Evolutionary conservation across 1,284 basidiomycete species (phyloP), one percentile per base, ranked within the genome.

Genomic region (Ceratobasidium theobromae): DNA sequence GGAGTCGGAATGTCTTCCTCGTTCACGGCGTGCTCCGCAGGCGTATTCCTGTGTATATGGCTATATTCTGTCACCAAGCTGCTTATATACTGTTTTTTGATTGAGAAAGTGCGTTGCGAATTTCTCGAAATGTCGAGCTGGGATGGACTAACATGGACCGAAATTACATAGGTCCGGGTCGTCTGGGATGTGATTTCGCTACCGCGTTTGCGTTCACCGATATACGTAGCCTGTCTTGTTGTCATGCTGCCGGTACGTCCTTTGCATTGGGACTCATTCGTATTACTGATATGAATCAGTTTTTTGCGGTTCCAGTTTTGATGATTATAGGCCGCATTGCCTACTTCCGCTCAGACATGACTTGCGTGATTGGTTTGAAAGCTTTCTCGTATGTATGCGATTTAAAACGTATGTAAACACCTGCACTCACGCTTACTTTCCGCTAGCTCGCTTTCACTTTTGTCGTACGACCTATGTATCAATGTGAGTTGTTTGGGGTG

Each of bases 401-500:
- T 16, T 30, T 5, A 8, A 8, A 45, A 9, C 43, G 43, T 45
- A 45, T 45, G 18, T 45, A 21, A 5, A 21, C 12, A 21, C 18
- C 9, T 45, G 9, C 43, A 21, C 32, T 48, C 30, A 25, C 5
- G 2, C 18, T 69, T 27, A 23, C 30, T 28, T 9, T 28, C 45
- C 12, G 14, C 18, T 30, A 73, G 74, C 1, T 78, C 79, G 1
- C 74, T 80, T 23, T 73, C 79, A 0, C 75, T 81, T n/a, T 72
- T 82, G 9, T 70, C 72, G 0, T 80, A 79, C 68, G 81, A 82
- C 70, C 71, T 80, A 69, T 76, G 74, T 68, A 74, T 81, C 70
- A 81, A 79, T 69, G 55, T 60, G 30, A 60, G 54, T 27, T 6
- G 18, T 45, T 21, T 60, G 9, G 14, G 35, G 25, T 38, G 45